Evolutionary conservation across 208 protist genomes (phyloP).

Genomic region (Leishmania turanica): DNA sequence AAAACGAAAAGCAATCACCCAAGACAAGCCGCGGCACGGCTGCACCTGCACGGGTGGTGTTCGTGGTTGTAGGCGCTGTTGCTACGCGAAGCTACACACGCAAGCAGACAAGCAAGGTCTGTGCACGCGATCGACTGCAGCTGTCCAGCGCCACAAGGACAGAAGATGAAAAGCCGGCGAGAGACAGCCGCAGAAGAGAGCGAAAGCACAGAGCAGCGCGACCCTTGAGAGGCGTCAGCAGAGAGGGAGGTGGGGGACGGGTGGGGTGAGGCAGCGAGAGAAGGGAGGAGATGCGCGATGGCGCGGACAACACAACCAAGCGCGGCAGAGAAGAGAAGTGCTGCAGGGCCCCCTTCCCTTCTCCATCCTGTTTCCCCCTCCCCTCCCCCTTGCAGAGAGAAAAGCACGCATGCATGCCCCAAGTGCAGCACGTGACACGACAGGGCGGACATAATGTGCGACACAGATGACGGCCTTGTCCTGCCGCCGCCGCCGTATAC

Average conservation of each 20-base stretch:
- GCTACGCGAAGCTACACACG: neutral
- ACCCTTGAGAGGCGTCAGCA: neutral
- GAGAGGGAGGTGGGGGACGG: neutral
- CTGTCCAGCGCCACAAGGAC: neutral
- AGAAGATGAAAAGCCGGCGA: neutral
- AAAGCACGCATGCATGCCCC: neutral
- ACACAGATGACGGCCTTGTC: neutral
- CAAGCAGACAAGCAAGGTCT: neutral
- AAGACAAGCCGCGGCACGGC: neutral
- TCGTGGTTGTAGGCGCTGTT: neutral
- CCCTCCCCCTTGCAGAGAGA: neutral
- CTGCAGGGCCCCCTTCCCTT: neutral
- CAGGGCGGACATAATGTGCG: neutral
- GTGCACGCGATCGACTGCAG: neutral
- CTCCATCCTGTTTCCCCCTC: neutral
- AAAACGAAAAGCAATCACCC: neutral
- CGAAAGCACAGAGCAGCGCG: neutral
- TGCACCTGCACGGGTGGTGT: neutral
- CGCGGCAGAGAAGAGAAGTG: neutral
- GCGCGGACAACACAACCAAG: neutral
- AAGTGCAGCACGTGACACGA: neutral
- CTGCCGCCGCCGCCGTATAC: neutral
- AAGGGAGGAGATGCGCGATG: neutral
- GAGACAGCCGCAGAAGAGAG: conserved; percentile 12
- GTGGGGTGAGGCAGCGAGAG: neutral